Evolutionary conservation across 1,139 yeast genomes (phyloP).

Genomic region (Nakaseomyces sp.): DNA sequence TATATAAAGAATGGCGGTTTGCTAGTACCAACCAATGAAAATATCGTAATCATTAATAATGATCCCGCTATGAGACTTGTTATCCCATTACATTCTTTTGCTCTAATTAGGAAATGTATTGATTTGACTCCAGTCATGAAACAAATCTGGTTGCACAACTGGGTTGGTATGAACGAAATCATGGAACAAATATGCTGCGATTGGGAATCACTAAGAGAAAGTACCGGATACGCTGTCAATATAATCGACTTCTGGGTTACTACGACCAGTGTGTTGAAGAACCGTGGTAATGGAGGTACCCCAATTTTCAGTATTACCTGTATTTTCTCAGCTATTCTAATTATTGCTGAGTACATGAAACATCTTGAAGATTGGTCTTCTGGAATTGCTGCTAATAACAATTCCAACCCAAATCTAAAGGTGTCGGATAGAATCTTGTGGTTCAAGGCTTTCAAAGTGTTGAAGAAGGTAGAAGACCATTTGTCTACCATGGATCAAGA

Average conservation of each 20-base stretch:
- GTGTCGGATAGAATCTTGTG: conserved; percentile 34
- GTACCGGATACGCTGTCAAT: conserved; percentile 49
- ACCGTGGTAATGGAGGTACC: conserved; percentile 54
- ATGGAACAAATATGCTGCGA: conserved; percentile 39
- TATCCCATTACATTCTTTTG: conserved; percentile 53
- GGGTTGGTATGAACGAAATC: conserved; percentile 54
- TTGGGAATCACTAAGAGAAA: conserved; percentile 42
- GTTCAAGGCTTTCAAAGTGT: conserved; percentile 34
- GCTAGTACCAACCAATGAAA: conserved; percentile 39
- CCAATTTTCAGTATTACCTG: conserved; percentile 69
- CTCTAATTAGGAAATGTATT: conserved; percentile 54
- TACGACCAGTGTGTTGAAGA: conserved; percentile 51
- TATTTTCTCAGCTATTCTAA: conserved; percentile 49
- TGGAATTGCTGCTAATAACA: conserved; percentile 21
- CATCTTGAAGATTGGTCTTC: conserved; percentile 45
- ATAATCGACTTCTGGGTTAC: conserved; percentile 62
- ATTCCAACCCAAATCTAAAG: conserved; percentile 22
- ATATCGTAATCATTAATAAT: conserved; percentile 39
- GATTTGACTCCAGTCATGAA: conserved; percentile 51
- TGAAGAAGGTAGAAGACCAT: conserved; percentile 49
- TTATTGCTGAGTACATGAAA: conserved; percentile 53
- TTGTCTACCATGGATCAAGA: conserved; percentile 39
- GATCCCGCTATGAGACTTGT: conserved; percentile 54
- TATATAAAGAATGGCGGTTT: conserved; percentile 56
- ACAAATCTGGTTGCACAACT: conserved; percentile 53